A percentile compares a stretch with the other conserved stretches of the same genome.
These are phyloP conservation scores for Xylaria acuta DNA, from an alignment of 495 filamentous ascomycete genomes.

Conservation along the genomic window DNA sequence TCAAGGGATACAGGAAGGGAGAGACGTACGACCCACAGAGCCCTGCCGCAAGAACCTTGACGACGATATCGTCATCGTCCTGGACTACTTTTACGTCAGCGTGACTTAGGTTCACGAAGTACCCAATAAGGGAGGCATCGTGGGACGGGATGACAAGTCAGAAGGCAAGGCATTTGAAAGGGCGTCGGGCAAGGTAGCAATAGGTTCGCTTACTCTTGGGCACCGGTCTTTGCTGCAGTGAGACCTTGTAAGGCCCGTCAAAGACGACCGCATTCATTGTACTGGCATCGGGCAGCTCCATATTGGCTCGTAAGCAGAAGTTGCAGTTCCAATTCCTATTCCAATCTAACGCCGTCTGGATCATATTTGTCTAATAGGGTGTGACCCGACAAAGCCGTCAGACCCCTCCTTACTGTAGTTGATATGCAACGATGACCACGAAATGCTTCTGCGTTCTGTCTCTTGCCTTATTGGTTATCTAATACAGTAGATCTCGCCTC, in stretches of 20 bases:
- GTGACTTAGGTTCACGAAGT: neutral
- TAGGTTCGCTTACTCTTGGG: slow-evolving; percentile 52
- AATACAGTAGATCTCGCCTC: slow-evolving; percentile 1
- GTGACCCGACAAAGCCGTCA: slow-evolving; percentile 10
- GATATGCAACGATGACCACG: slow-evolving; percentile 12
- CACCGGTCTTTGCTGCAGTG: slow-evolving; percentile 68
- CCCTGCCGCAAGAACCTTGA: slow-evolving; percentile 85
- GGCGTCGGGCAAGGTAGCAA: neutral
- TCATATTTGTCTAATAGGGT: slow-evolving; percentile 8
- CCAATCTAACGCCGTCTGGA: neutral
- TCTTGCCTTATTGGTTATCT: slow-evolving; percentile 10
- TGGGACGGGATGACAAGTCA: slow-evolving; percentile 31
- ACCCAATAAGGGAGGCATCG: neutral
- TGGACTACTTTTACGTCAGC: slow-evolving; percentile 57
- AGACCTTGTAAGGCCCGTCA: slow-evolving; percentile 66
- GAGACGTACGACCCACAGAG: slow-evolving; percentile 83
- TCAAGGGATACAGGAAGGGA: neutral
- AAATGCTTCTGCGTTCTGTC: neutral
- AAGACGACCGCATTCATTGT: slow-evolving; percentile 77
- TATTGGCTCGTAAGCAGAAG: slow-evolving; percentile 20
- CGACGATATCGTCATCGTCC: slow-evolving; percentile 76
- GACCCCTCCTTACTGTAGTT: neutral
- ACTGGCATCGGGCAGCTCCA: slow-evolving; percentile 31
- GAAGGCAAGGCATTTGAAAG: slow-evolving; percentile 25
- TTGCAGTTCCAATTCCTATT: slow-evolving; percentile 6